Evolutionary conservation across 78 protist species (phyloP).

Genomic region (Dictyostelium firmibasis): DNA sequence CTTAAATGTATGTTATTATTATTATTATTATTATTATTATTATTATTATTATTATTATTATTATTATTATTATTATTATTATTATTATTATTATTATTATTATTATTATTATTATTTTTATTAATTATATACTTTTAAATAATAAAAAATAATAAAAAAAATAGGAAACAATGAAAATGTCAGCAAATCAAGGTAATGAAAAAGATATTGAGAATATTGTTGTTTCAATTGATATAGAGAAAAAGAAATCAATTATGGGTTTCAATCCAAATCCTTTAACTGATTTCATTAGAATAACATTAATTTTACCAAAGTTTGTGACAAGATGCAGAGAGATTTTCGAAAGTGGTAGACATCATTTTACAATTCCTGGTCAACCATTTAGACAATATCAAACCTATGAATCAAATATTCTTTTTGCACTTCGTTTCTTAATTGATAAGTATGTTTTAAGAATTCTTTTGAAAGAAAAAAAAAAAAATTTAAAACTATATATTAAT

Average conservation of each 20-base stretch:
- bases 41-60: background rate
- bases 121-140: background rate
- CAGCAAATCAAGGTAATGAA: background rate
- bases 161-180: slow-evolving; percentile 16
- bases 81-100: background rate
- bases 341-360: slow-evolving; percentile 39
- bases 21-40: background rate
- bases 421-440: slow-evolving; percentile 98
- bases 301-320: slow-evolving; percentile 82
- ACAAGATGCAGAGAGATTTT: slow-evolving; percentile 70
- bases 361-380: slow-evolving; percentile 19
- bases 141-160: background rate
- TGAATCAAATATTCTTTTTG: slow-evolving; percentile 95
- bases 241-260: slow-evolving; percentile 77
- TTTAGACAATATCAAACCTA: slow-evolving; percentile 88
- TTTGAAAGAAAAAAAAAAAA: too few species aligned
- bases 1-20: slow-evolving; percentile 54
- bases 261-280: slow-evolving; percentile 53
- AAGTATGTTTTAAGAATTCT: background rate
- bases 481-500: background rate
- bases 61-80: background rate
- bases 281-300: slow-evolving; percentile 76
- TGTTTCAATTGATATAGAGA: slow-evolving; percentile 62
- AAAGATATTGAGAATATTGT: slow-evolving; percentile 32
- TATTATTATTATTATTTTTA: background rate